Evolutionary conservation across 208 protist species (phyloP), one percentile per base, ranked within the genome.

Genomic region (Leptomonas seymouri): DNA sequence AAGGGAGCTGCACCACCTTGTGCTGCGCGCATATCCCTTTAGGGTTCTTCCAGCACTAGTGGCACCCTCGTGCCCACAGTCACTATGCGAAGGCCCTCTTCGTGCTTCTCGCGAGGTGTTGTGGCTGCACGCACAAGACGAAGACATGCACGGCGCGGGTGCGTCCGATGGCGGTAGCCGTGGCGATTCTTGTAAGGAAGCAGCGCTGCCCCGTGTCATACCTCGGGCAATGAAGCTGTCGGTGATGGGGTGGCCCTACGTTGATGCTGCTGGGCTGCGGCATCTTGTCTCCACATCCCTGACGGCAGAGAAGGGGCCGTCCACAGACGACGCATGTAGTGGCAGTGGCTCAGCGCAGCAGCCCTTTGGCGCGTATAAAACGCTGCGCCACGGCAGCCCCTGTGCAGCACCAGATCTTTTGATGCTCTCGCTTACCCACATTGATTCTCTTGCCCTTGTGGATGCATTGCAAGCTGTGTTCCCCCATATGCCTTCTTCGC

Each of bases 241-340:
- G 1, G 58, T 64, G 58, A 64, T 64, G 58, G 58, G 58, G 28
- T 64, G 58, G 58, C 58, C 58, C 25, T 53, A 64, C 21, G 58
- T 64, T 18, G 31, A 15, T 23, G 58, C 58, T 4, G n/a, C 39
- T 3, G 45, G 58, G 14, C 27, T 64, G 25, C 58, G 23, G 18
- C 15, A 15, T 41, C 45, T 64, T 28, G 28, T 25, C 36, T 25
- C 55, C 18, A 27, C 28, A 1, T 30, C 27, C 2, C 7, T 14
- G 8, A 7, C 6, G 9, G 53, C 21, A n/a, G 30, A 57, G 4
- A 3, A 39, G 34, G 7, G 34, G 3, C 7, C 34, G 7, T 39
- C 34, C 34, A 39, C 34, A 39, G 7, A 39, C 34, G 34, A 9
- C 34, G 9, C 7, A 3, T 3, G 34, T 9, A 39, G 34, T 9